A percentile compares a stretch with the other conserved stretches of the same genome.
Evolutionary conservation across 1,139 yeast genomes (phyloP).

Genomic region (Lodderomyces theae): DNA sequence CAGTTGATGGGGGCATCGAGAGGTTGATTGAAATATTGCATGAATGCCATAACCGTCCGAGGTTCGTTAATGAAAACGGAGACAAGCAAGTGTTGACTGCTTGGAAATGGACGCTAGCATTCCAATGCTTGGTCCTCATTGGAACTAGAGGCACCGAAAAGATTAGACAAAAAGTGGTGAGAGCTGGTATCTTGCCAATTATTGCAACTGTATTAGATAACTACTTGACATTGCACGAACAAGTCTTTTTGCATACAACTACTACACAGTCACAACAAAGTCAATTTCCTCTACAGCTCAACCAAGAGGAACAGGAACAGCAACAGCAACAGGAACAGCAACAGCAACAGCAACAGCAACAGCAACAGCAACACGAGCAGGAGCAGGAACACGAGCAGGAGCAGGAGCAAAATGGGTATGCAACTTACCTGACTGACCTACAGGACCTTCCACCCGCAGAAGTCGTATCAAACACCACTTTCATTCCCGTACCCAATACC

Average conservation of each 20-base stretch:
- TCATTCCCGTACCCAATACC: neutral
- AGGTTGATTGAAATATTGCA: conserved; percentile 81
- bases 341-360: too few species aligned
- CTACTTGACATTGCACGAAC: conserved; percentile 52
- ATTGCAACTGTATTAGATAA: conserved; percentile 91
- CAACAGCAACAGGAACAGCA: too few species aligned
- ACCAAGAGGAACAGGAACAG: conserved; percentile 3
- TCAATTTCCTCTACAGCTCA: conserved; percentile 4
- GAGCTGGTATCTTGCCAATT: conserved; percentile 88
- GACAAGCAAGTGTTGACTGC: conserved; percentile 63
- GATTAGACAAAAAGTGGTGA: conserved; percentile 80
- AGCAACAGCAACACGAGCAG: too few species aligned
- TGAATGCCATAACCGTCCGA: conserved; percentile 54
- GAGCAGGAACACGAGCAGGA: too few species aligned
- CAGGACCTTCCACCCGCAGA: neutral
- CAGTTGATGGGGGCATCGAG: conserved; percentile 90
- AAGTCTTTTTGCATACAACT: conserved; percentile 35
- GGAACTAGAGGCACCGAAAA: conserved; percentile 92
- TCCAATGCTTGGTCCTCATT: conserved; percentile 85
- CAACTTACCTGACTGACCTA: neutral
- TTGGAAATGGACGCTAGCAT: conserved; percentile 96
- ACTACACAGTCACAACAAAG: conserved; percentile 19
- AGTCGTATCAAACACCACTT: neutral
- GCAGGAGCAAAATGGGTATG: too few species aligned
- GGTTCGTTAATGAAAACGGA: conserved; percentile 22